phyloP scores from a whole-genome alignment of 768 basidiomycete genomes.

The Serendipita sp. region DNA sequence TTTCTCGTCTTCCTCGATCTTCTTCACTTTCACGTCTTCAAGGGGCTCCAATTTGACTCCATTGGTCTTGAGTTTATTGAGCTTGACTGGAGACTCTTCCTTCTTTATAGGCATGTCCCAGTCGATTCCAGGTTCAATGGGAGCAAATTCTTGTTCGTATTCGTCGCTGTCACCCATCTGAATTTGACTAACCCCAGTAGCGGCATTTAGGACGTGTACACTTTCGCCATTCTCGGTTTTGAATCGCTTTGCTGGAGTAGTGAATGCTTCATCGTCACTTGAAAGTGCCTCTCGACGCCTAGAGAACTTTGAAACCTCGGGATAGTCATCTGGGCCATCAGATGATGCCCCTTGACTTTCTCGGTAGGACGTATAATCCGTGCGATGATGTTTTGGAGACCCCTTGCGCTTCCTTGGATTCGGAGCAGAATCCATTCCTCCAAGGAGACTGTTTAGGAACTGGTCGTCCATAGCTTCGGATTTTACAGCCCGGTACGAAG shows the following conservation, averaged over 20 bases:
- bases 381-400: conserved; percentile 7
- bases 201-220: conserved; percentile 25
- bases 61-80: conserved; percentile 10
- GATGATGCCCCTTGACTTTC: conserved; percentile 18
- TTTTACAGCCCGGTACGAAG: conserved; percentile 62
- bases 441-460: conserved; percentile 74
- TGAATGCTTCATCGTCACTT: conserved; percentile 44
- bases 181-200: conserved; percentile 6
- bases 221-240: conserved; percentile 35
- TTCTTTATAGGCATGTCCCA: conserved; percentile 14
- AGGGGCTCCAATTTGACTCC: conserved; percentile 11
- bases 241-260: conserved; percentile 55
- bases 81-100: conserved; percentile 14
- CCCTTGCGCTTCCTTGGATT: conserved; percentile 10
- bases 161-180: conserved; percentile 17
- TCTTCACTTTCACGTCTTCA: conserved; percentile 31
- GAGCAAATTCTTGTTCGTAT: conserved; percentile 6
- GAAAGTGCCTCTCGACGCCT: not conserved
- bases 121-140: conserved; percentile 15
- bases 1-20: conserved; percentile 14
- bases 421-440: conserved; percentile 40
- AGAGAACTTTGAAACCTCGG: not conserved
- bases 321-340: conserved; percentile 29
- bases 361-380: not conserved
- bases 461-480: conserved; percentile 73